phyloP scores from a whole-genome alignment of 2,329 filamentous ascomycete genomes.

The Aspergillus clavatus region DNA sequence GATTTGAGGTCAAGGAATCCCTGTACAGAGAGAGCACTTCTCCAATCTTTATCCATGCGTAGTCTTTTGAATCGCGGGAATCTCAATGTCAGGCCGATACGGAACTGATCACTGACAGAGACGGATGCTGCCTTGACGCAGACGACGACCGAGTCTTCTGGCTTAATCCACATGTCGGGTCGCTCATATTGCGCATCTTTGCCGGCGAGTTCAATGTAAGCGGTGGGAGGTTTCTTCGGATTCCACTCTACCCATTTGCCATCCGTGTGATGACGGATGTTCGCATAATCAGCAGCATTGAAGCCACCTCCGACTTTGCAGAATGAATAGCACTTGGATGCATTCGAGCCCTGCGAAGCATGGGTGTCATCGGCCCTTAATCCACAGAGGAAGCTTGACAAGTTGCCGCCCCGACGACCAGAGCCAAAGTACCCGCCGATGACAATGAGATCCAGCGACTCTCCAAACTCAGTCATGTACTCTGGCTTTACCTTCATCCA shows the following conservation, averaged over 20 bases:
- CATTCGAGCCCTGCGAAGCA: slow-evolving; percentile 50
- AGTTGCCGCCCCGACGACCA: slow-evolving; percentile 71
- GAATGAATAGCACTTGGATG: slow-evolving; percentile 84
- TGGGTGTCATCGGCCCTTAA: slow-evolving; percentile 69
- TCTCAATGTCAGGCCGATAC: slow-evolving; percentile 69
- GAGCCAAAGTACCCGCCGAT: slow-evolving; percentile 92
- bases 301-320: slow-evolving; percentile 98
- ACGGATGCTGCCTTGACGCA: slow-evolving; percentile 84
- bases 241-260: slow-evolving; percentile 92
- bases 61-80: slow-evolving; percentile 86
- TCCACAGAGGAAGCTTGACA: slow-evolving; percentile 89
- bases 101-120: slow-evolving; percentile 70
- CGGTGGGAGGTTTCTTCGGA: slow-evolving; percentile 64
- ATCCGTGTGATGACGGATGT: slow-evolving; percentile 76
- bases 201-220: slow-evolving; percentile 77
- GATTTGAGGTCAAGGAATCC: slow-evolving; percentile 70
- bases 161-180: slow-evolving; percentile 91
- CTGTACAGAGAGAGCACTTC: slow-evolving; percentile 68
- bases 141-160: slow-evolving; percentile 79
- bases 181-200: slow-evolving; percentile 69
- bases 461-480: slow-evolving; percentile 95
- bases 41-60: slow-evolving; percentile 79
- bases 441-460: slow-evolving; percentile 83
- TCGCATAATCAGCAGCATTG: slow-evolving; percentile 74
- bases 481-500: slow-evolving; percentile 99